phyloP scores from a whole-genome alignment of 257 asterid genomes.

The Catharanthus roseus region DNA sequence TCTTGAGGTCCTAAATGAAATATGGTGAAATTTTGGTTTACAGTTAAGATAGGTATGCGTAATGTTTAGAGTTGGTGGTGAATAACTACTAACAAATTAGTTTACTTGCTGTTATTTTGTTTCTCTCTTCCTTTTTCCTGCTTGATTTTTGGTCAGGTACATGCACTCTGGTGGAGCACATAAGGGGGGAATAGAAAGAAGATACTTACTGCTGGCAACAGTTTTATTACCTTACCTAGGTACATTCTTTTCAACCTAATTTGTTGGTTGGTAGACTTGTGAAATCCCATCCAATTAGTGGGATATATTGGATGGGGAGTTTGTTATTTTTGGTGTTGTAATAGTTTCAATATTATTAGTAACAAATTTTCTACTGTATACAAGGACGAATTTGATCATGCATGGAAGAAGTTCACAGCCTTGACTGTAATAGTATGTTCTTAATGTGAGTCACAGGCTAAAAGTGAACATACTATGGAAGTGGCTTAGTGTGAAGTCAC shows the following conservation, averaged over 20 bases:
- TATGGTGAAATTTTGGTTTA: no score
- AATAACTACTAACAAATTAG: constrained; percentile 34
- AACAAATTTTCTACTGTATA: constrained; percentile 14
- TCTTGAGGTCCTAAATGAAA: no score
- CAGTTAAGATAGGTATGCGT: constrained; percentile 10
- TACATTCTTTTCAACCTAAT: constrained; percentile 23
- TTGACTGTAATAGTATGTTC: no score
- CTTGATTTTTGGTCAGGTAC: constrained; percentile 12
- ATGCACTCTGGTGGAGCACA: constrained; percentile 12
- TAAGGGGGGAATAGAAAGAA: constrained; percentile 25
- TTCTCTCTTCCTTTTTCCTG: constrained; percentile 17
- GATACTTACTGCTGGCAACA: constrained; percentile 28
- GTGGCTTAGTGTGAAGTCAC: no score
- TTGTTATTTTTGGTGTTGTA: constrained; percentile 21
- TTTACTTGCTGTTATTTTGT: constrained; percentile 18
- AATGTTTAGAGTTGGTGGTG: constrained; percentile 26
- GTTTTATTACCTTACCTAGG: constrained; percentile 23
- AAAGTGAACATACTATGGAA: no score
- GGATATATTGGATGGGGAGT: constrained; percentile 11
- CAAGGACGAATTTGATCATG: constrained; percentile 2
- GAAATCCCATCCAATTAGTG: constrained; percentile 15
- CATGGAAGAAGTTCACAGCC: neutral
- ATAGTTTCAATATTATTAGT: constrained; percentile 5
- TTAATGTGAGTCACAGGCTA: no score
- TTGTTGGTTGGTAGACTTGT: constrained; percentile 32